Evolutionary conservation across 164 flowering plant species (phyloP), one percentile per base, ranked within the genome.

Genomic region (Liquidambar formosana): DNA sequence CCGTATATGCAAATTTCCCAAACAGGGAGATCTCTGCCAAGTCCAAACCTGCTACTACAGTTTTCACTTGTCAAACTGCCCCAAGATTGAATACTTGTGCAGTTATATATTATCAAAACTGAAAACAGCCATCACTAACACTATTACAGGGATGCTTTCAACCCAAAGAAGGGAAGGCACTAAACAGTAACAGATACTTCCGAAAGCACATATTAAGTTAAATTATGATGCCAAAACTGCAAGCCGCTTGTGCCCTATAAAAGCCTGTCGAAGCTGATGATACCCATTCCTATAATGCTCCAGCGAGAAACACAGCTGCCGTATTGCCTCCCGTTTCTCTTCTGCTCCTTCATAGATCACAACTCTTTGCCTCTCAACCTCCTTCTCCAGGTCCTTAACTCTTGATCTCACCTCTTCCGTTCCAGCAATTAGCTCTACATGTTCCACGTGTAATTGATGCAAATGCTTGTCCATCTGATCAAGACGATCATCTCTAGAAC

Each of bases 281-380:
- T 90, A 88, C 18, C 80, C 79, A 61, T 69, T 73, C 70, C 89
- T 80, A 63, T 84, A 89, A 73, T 89, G 86, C 66, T 93, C 93
- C 0, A 94, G 60, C 4, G 98, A 83, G 78, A 84, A 83, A 65
- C 97, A 94, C 14, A 94, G 82, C 81, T 92, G 97, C 58, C 96
- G 46, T 65, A 94, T 94, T 1, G 86, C 98, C 72, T 94, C 98
- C 53, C 94, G 66, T 73, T 94, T 94, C 74, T 82, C 85, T 60
- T 94, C 96, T 2, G 86, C 92, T 57, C 78, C 76, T 38, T 91
- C 95, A 5, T 58, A 27, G 25, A 91, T 84, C 53, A 68, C 45
- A 10, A 18, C 65, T 56, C 71, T 82, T 69, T 86, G 93, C 78
- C 51, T 78, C 70, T 82, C 88, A 33, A 85, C 78, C 72, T 84